Conservation (phyloP, 2,329 filamentous ascomycete species). For the Microcyclosporella mali region DNA sequence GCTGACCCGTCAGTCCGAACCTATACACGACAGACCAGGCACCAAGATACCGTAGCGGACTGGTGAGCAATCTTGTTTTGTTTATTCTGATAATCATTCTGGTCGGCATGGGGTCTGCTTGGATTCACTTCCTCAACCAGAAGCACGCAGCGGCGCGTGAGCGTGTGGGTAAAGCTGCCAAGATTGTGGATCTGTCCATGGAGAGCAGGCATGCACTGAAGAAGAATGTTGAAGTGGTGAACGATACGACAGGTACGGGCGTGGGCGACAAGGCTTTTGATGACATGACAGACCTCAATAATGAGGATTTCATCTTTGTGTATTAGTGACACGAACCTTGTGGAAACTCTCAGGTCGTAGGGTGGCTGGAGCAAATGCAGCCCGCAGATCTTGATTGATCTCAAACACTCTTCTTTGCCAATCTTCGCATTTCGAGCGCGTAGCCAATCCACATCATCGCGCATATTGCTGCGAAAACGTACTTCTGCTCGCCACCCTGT, state of each 20-base stretch:
- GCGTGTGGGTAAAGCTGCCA: slow-evolving; percentile 53
- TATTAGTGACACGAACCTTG: slow-evolving; percentile 32
- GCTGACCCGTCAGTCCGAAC: slow-evolving; percentile 38
- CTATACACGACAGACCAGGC: slow-evolving; percentile 57
- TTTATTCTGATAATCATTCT: slow-evolving; percentile 56
- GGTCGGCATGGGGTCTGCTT: slow-evolving; percentile 40
- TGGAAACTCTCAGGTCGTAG: no score
- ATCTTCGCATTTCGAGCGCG: slow-evolving; percentile 23
- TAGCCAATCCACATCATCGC: slow-evolving; percentile 28
- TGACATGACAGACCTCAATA: slow-evolving; percentile 55
- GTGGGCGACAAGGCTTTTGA: slow-evolving; percentile 48
- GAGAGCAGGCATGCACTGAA: slow-evolving; percentile 42
- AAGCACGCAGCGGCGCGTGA: slow-evolving; percentile 51
- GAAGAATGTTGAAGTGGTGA: slow-evolving; percentile 28
- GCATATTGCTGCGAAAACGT: slow-evolving; percentile 24
- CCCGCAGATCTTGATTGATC: no score
- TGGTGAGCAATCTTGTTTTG: slow-evolving; percentile 55
- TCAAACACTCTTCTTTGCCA: slow-evolving; percentile 17
- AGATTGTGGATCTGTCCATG: slow-evolving; percentile 56
- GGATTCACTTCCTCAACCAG: slow-evolving; percentile 50
- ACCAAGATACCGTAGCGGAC: slow-evolving; percentile 52
- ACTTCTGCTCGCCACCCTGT: slow-evolving; percentile 33
- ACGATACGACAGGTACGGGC: slow-evolving; percentile 27
- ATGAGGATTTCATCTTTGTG: slow-evolving; percentile 60
- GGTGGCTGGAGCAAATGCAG: background rate